A percentile compares a stretch with the other conserved stretches of the same genome.
phyloP scores from a whole-genome alignment of 2,329 filamentous ascomycete species.

The Penicillium sp. region DNA sequence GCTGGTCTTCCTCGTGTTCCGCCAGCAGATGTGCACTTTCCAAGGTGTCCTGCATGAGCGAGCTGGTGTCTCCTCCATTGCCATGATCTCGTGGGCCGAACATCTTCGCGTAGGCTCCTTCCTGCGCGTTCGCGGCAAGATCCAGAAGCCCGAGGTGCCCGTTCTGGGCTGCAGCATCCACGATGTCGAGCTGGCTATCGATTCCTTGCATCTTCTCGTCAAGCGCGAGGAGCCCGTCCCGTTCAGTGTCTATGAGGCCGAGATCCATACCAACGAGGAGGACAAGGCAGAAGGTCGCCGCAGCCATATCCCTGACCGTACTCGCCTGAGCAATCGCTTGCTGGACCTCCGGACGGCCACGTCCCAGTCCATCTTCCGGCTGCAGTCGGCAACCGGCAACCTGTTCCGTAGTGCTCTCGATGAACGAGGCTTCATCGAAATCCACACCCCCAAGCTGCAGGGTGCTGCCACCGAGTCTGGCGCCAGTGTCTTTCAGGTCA shows the following conservation, averaged over 20 bases:
- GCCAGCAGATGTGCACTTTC: slow-evolving; percentile 79
- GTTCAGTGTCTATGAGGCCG: slow-evolving; percentile 71
- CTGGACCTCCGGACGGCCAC: slow-evolving; percentile 83
- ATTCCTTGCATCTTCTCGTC: slow-evolving; percentile 64
- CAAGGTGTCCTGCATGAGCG: slow-evolving; percentile 75
- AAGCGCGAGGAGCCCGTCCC: slow-evolving; percentile 64
- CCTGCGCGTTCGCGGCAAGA: slow-evolving; percentile 71
- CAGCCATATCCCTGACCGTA: slow-evolving; percentile 68
- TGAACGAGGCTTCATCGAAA: slow-evolving; percentile 79
- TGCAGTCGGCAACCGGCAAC: slow-evolving; percentile 78
- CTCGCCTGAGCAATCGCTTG: slow-evolving; percentile 75
- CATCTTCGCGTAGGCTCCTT: slow-evolving; percentile 77
- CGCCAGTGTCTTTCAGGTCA: slow-evolving; percentile 85
- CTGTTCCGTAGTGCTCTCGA: slow-evolving; percentile 78
- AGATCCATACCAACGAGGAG: slow-evolving; percentile 60
- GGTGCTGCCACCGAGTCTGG: slow-evolving; percentile 88
- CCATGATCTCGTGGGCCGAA: slow-evolving; percentile 86
- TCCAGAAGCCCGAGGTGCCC: slow-evolving; percentile 73
- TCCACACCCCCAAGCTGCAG: slow-evolving; percentile 90
- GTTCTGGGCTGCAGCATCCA: slow-evolving; percentile 76
- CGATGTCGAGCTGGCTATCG: slow-evolving; percentile 73
- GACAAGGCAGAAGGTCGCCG: slow-evolving; percentile 58
- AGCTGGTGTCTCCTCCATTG: slow-evolving; percentile 64
- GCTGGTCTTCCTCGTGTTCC: slow-evolving; percentile 81
- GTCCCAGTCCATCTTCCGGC: slow-evolving; percentile 83